A percentile compares a stretch with the other conserved stretches of the same genome.
phyloP scores from a whole-genome alignment of 2,329 filamentous ascomycete genomes.

The Fusarium sp. region DNA sequence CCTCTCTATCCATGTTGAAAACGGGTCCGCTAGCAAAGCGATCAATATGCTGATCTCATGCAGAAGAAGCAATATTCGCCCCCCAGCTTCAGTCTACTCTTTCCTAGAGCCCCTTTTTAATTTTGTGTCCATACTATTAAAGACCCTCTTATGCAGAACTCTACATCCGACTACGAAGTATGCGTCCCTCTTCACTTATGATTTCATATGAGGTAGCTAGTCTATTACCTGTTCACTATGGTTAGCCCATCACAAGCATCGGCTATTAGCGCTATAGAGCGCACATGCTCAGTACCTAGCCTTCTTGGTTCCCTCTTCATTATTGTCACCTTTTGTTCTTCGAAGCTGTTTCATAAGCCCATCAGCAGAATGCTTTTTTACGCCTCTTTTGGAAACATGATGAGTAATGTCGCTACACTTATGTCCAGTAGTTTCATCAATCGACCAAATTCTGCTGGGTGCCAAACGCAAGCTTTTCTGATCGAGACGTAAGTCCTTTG shows the following conservation, averaged over 20 bases:
- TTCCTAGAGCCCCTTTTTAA: conserved; percentile 4
- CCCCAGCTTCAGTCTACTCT: not conserved
- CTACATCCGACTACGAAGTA: not conserved
- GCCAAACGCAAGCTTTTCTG: conserved; percentile 17
- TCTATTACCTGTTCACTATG: not conserved
- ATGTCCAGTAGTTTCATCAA: conserved; percentile 1
- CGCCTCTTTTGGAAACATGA: conserved; percentile 22
- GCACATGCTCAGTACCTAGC: conserved; percentile 14
- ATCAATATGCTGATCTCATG: not conserved
- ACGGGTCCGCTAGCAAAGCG: not conserved
- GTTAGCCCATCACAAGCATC: not conserved
- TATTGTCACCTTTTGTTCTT: conserved; percentile 8
- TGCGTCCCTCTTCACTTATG: not conserved
- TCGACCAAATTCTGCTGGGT: conserved; percentile 4
- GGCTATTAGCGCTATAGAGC: conserved; percentile 20
- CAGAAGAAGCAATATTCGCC: not conserved
- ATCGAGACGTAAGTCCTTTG: conserved; percentile 9
- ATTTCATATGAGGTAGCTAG: not conserved
- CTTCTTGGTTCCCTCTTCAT: conserved; percentile 18
- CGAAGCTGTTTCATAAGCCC: conserved; percentile 16
- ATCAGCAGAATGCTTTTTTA: conserved; percentile 23
- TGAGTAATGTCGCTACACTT: conserved; percentile 23
- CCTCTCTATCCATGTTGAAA: not conserved
- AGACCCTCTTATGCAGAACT: not conserved
- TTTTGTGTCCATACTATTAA: not conserved